Percentiles rank a stretch among this genome's conserved stretches.
phyloP scores from a whole-genome alignment of 2,329 filamentous ascomycete species.

The Chaetomium olivaceum region DNA sequence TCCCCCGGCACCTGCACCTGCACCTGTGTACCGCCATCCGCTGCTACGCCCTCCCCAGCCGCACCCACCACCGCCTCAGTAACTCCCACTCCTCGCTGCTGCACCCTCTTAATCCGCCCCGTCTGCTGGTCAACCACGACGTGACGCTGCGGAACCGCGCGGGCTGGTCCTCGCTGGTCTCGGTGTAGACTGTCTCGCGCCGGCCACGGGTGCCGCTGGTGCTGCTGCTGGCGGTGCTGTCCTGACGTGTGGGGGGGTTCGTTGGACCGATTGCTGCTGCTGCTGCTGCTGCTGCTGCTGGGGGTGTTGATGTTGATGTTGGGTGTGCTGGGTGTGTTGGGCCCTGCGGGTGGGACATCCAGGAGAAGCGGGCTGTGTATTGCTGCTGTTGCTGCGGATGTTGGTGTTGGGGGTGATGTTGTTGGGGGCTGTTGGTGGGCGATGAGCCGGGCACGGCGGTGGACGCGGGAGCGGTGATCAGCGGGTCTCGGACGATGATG shows the following conservation, averaged over 20 bases:
- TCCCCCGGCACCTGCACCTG: conserved; percentile 35
- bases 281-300: not conserved
- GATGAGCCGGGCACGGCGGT: conserved; percentile 21
- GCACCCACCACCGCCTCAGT: too few relatives aligned
- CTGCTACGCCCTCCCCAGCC: not conserved
- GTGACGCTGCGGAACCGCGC: conserved; percentile 59
- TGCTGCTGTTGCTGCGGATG: not conserved
- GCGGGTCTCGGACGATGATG: conserved; percentile 47
- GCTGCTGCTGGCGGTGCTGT: not conserved
- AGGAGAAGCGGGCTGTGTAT: conserved; percentile 39
- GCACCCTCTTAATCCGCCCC: conserved; percentile 52
- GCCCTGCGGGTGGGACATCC: conserved; percentile 35
- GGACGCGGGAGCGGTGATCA: conserved; percentile 33
- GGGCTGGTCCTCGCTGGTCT: conserved; percentile 54
- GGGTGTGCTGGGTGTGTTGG: not conserved
- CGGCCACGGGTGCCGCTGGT: conserved; percentile 26
- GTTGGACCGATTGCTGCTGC: conserved; percentile 21
- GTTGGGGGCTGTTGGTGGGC: conserved; percentile 24
- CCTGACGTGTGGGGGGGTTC: not conserved
- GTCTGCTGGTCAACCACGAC: conserved; percentile 67
- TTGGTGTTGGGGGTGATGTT: not conserved
- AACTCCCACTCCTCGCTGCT: conserved; percentile 34
- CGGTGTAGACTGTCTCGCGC: conserved; percentile 56
- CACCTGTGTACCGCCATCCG: too few relatives aligned
- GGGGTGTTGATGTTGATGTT: conserved; percentile 22